Evolutionary conservation across 2,329 filamentous ascomycete species (phyloP), one percentile per base, ranked within the genome.

Genomic region (Verticillium nubilum): DNA sequence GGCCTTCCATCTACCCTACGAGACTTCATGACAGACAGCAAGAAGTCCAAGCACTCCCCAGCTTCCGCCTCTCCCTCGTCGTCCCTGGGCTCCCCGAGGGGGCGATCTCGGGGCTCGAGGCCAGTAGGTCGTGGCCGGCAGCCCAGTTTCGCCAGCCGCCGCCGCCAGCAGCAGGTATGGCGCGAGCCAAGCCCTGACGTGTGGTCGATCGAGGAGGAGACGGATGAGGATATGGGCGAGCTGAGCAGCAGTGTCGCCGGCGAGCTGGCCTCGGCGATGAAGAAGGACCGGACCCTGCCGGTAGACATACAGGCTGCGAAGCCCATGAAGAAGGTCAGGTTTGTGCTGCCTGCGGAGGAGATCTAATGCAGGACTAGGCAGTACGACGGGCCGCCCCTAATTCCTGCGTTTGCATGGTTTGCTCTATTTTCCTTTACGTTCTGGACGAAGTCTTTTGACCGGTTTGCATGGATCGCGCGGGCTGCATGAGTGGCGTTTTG

Each of bases 161-260:
- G 66, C 61, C 74, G 77, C 52, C 77, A 79, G 9, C 76, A 75
- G 10, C 75, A 76, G 59, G 75, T 83, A 1, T 86, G 83, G 83
- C 74, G 82, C 37, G 78, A 83, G 70, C 83, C 83, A 6, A 85
- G 82, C 66, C 82, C 82, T 0, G 82, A 85, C 58, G 83, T 86
- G 3, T 86, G 82, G 78, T 80, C 80, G 29, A 86, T 86, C 59
- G 79, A 83, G 69, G 83, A 86, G 68, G 82, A 85, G 72, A 79
- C 79, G 1, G 82, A 84, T 70, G 80, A 81, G 66, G 80, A 83
- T 65, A 68, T 78, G 26, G 78, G 76, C 62, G 77, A 80, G 67
- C 69, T 73, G 67, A 74, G 71, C 54, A 69, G 69, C 58, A 71
- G 68, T 59, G 61, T 68, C 23, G 65, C 61, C 10, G 73, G 72